A percentile compares a stretch with the other conserved stretches of the same genome.
phyloP scores from a whole-genome alignment of 2,329 filamentous ascomycete species.

The Neonectria hederae region DNA sequence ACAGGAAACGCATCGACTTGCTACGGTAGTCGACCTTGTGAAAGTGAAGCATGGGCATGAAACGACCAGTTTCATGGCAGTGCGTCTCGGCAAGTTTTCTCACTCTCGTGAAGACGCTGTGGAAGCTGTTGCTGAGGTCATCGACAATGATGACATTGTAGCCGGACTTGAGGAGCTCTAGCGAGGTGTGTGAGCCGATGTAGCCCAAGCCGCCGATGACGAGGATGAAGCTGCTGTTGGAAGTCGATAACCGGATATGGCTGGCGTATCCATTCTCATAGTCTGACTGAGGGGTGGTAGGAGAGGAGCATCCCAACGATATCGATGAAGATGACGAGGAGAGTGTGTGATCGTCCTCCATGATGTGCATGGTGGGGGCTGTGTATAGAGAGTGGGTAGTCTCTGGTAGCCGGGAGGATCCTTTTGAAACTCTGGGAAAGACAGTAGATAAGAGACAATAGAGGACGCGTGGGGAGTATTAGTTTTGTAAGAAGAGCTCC shows the following conservation, averaged over 20 bases:
- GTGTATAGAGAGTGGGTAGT: not conserved
- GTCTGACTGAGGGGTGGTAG: constrained; percentile 12
- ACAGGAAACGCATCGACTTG: constrained; percentile 48
- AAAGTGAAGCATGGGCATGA: constrained; percentile 45
- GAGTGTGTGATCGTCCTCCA: constrained; percentile 5
- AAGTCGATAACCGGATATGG: not conserved
- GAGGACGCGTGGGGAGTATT: constrained; percentile 3
- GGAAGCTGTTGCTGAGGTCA: constrained; percentile 56
- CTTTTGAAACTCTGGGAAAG: not conserved
- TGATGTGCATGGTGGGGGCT: not conserved
- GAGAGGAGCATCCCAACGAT: constrained; percentile 3
- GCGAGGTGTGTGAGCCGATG: constrained; percentile 64
- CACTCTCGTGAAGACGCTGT: constrained; percentile 29
- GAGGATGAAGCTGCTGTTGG: constrained; percentile 48
- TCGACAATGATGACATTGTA: constrained; percentile 62
- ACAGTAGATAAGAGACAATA: not conserved
- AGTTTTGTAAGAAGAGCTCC: not conserved
- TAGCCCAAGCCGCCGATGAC: constrained; percentile 65
- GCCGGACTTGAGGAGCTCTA: constrained; percentile 63
- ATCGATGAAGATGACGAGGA: constrained; percentile 12
- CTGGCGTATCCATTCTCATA: not conserved
- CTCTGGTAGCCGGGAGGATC: not conserved
- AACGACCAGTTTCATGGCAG: constrained; percentile 15
- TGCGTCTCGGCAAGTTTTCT: constrained; percentile 23
- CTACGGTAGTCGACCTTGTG: constrained; percentile 52